A percentile compares a stretch with the other conserved stretches of the same genome.
These are phyloP conservation scores for Patellaria atrata DNA, from an alignment of 495 filamentous ascomycete genomes.

Conservation along the genomic window DNA sequence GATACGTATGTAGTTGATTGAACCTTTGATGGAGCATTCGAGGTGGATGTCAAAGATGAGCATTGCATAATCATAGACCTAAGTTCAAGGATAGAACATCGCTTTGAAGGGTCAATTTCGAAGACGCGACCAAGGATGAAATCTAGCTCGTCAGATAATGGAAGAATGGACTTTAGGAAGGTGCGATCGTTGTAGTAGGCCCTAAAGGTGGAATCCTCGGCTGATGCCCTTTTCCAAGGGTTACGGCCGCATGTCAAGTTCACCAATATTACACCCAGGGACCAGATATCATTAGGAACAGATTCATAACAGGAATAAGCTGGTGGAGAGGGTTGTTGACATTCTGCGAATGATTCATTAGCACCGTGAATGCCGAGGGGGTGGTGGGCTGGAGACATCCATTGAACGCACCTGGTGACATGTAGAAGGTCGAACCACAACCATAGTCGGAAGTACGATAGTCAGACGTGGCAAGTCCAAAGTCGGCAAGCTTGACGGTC, in stretches of 20 bases:
- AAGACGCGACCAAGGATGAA: slow-evolving; percentile 79
- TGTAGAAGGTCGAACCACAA: slow-evolving; percentile 97
- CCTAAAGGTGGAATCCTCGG: slow-evolving; percentile 89
- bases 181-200: slow-evolving; percentile 74
- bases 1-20: slow-evolving; percentile 19
- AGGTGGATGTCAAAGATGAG: slow-evolving; percentile 47
- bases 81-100: slow-evolving; percentile 76
- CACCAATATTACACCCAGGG: slow-evolving; percentile 89
- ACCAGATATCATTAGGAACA: slow-evolving; percentile 95
- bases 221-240: slow-evolving; percentile 90
- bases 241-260: slow-evolving; percentile 97
- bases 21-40: slow-evolving; percentile 13
- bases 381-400: slow-evolving; percentile 6
- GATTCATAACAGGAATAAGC: slow-evolving; percentile 73
- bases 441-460: slow-evolving; percentile 83
- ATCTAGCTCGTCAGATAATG: slow-evolving; percentile 81
- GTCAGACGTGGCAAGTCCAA: slow-evolving; percentile 82
- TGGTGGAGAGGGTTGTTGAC: slow-evolving; percentile 71
- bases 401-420: slow-evolving; percentile 76
- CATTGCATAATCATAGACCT: slow-evolving; percentile 63
- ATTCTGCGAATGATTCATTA: slow-evolving; percentile 46
- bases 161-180: slow-evolving; percentile 87
- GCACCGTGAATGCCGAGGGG: slow-evolving; percentile 7
- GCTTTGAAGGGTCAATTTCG: slow-evolving; percentile 68
- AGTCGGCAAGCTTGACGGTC: slow-evolving; percentile 92